Conservation (phyloP, 169 alveolate species). For the Cryptosporidium viatorum region DNA sequence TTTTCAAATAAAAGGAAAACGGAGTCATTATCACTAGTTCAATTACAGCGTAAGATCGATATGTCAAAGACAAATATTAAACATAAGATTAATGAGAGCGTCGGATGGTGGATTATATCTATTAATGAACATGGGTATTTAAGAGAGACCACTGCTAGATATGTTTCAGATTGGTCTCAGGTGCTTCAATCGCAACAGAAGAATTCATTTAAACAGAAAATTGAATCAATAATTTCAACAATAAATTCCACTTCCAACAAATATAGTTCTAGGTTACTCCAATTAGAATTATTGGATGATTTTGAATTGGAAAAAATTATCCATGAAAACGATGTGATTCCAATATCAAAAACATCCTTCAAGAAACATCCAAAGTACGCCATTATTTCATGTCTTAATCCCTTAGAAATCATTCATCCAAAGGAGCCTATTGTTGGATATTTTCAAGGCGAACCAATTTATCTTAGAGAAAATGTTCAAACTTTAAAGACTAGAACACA, state of each 20-base stretch:
- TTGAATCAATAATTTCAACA: slow-evolving; percentile 6
- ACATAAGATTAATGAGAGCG: slow-evolving; percentile 32
- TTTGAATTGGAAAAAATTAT: slow-evolving; percentile 37
- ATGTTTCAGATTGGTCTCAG: slow-evolving; percentile 33
- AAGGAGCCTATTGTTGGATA: slow-evolving; percentile 60
- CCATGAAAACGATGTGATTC: slow-evolving; percentile 25
- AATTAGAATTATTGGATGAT: slow-evolving; percentile 46
- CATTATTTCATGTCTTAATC: slow-evolving; percentile 38
- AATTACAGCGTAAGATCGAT: slow-evolving; percentile 29
- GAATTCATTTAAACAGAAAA: slow-evolving; percentile 17
- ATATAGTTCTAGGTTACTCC: slow-evolving; percentile 29
- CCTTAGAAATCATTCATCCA: slow-evolving; percentile 59
- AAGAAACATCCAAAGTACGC: slow-evolving; percentile 71
- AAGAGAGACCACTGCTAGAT: slow-evolving; percentile 52
- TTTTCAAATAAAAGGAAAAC: slow-evolving; percentile 43
- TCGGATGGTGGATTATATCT: slow-evolving; percentile 72
- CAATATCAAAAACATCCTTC: slow-evolving; percentile 20
- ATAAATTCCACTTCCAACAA: slow-evolving; percentile 9
- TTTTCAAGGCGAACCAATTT: slow-evolving; percentile 71
- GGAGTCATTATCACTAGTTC: slow-evolving; percentile 4
- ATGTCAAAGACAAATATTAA: slow-evolving; percentile 44
- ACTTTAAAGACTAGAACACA: slow-evolving; percentile 29
- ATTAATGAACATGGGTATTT: slow-evolving; percentile 45
- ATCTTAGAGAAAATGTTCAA: slow-evolving; percentile 69
- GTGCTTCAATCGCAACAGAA: slow-evolving; percentile 20